phyloP scores from a whole-genome alignment of 1,284 basidiomycete genomes.

The Austroboletus novae-zelandiae region DNA sequence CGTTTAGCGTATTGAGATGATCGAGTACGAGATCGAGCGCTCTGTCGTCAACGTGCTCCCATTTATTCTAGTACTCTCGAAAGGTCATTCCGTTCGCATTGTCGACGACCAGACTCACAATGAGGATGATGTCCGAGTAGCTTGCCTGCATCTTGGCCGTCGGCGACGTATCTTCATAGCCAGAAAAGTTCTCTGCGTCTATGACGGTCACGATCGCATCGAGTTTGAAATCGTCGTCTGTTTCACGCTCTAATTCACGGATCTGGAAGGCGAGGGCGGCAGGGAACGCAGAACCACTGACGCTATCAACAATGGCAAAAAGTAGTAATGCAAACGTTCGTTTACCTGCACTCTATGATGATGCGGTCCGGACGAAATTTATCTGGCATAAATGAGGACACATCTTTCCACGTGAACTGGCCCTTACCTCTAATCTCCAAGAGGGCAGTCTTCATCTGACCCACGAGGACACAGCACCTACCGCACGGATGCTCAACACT shows the following conservation, averaged over 20 bases:
- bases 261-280: constrained; percentile 92
- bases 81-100: constrained; percentile 6
- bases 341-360: constrained; percentile 89
- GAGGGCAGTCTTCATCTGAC: constrained; percentile 86
- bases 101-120: constrained; percentile 49
- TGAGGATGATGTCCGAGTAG: constrained; percentile 85
- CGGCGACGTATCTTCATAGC: constrained; percentile 86
- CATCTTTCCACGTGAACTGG: background rate
- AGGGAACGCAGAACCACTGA: constrained; percentile 83
- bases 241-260: constrained; percentile 79
- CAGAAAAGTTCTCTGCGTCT: constrained; percentile 85
- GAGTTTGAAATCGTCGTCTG: constrained; percentile 70
- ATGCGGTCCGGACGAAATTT: constrained; percentile 83
- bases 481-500: background rate
- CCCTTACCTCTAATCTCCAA: constrained; percentile 75
- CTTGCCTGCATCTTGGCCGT: constrained; percentile 92
- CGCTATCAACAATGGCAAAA: constrained; percentile 3
- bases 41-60: constrained; percentile 77
- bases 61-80: constrained; percentile 65
- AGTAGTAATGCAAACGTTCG: constrained; percentile 9
- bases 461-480: constrained; percentile 89
- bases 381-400: constrained; percentile 42
- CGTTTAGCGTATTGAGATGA: constrained; percentile 86
- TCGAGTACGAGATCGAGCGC: constrained; percentile 80
- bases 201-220: constrained; percentile 89